These are phyloP conservation scores for Zasmidium citrigriseum DNA, from an alignment of 2,329 filamentous ascomycete genomes.

Conservation along the genomic window DNA sequence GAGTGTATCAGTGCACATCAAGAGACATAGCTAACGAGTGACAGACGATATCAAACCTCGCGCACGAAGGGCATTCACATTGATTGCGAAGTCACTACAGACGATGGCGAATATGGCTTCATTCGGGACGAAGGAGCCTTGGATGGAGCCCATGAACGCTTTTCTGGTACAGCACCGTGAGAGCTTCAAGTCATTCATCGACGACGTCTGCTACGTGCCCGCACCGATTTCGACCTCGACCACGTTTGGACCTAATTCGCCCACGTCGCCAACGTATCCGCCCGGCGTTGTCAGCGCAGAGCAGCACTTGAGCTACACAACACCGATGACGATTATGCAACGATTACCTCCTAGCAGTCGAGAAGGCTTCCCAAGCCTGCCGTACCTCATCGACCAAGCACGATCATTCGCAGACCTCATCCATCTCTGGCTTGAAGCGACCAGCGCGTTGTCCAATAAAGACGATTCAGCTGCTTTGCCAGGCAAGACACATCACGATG, in stretches of 20 bases:
- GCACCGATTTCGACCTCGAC: constrained; percentile 61
- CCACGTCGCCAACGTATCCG: constrained; percentile 28
- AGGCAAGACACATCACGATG: constrained; percentile 33
- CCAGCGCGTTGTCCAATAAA: constrained; percentile 26
- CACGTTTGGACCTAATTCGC: constrained; percentile 44
- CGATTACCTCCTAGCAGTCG: constrained; percentile 77
- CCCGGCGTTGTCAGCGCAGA: constrained; percentile 32
- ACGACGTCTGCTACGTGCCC: constrained; percentile 80
- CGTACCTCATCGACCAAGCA: constrained; percentile 87
- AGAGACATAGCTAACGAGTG: constrained; percentile 14
- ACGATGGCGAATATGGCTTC: constrained; percentile 86
- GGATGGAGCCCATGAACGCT: constrained; percentile 98
- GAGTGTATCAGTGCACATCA: constrained; percentile 21
- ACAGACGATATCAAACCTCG: constrained; percentile 78
- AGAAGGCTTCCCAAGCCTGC: constrained; percentile 90
- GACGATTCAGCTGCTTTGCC: constrained; percentile 17
- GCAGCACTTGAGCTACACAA: constrained; percentile 65
- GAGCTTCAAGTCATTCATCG: constrained; percentile 83
- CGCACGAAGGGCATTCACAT: constrained; percentile 82
- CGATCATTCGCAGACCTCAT: constrained; percentile 82
- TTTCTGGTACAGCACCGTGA: constrained; percentile 76
- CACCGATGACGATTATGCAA: constrained; percentile 84
- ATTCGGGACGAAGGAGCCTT: constrained; percentile 93
- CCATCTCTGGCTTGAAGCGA: constrained; percentile 71
- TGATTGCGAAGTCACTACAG: constrained; percentile 90